A percentile compares a stretch with the other conserved stretches of the same genome.
These are phyloP conservation scores for Fusarium annulatum DNA, from an alignment of 2,329 filamentous ascomycete genomes.

Conservation along the genomic window DNA sequence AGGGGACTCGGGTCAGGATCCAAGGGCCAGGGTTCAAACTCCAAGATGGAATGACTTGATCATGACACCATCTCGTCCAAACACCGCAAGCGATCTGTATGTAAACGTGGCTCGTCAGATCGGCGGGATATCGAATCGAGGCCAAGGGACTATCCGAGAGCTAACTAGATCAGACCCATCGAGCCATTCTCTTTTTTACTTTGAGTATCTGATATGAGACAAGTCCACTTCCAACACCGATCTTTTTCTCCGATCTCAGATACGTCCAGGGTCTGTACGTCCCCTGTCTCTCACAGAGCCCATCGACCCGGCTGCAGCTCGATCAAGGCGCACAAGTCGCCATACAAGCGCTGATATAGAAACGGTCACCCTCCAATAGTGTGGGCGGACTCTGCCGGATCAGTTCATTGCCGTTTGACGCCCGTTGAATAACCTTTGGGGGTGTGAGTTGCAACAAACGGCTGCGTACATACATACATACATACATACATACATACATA, in stretches of 20 bases:
- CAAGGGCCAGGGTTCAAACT: neutral
- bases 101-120: neutral
- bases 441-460: neutral
- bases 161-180: neutral
- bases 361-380: neutral
- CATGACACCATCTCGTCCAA: neutral
- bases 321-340: neutral
- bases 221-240: constrained; percentile 1
- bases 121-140: neutral
- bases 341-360: neutral
- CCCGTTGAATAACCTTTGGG: neutral
- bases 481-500: neutral
- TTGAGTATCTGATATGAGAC: constrained; percentile 7
- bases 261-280: neutral
- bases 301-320: constrained; percentile 4
- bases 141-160: neutral
- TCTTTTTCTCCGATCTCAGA: constrained; percentile 27
- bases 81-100: neutral
- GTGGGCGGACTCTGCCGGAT: neutral
- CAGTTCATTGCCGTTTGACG: neutral
- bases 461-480: neutral
- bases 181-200: neutral
- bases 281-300: neutral
- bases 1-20: neutral
- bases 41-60: neutral